Percentiles rank a stretch among this genome's conserved stretches.
Evolutionary conservation across 2,329 filamentous ascomycete genomes (phyloP).

Genomic region (Xylaria hypoxylon): DNA sequence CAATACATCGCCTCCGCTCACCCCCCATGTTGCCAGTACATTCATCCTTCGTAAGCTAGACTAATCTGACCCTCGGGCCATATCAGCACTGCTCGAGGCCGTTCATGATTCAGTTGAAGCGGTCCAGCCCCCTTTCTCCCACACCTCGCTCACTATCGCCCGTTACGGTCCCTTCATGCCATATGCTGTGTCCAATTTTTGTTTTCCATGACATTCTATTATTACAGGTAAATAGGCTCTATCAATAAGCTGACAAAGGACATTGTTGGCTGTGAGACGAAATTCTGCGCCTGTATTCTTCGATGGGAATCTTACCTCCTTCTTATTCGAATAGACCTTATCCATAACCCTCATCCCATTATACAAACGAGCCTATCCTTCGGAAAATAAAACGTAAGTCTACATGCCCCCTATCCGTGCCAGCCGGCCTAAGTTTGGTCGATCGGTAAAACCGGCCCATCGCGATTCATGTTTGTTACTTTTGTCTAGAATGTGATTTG

Average conservation of each 20-base stretch:
- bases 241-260: background rate
- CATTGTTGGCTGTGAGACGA: background rate
- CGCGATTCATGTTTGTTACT: conserved; percentile 36
- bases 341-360: background rate
- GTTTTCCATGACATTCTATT: background rate
- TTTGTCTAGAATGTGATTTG: conserved; percentile 32
- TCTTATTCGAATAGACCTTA: background rate
- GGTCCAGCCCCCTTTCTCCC: conserved; percentile 3
- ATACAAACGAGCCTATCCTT: background rate
- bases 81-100: conserved; percentile 7
- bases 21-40: conserved; percentile 13
- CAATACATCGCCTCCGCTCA: conserved; percentile 24
- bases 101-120: conserved; percentile 27
- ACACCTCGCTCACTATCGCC: conserved; percentile 2
- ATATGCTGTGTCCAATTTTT: background rate
- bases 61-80: conserved; percentile 4
- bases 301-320: background rate
- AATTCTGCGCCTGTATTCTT: background rate
- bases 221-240: background rate
- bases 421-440: background rate
- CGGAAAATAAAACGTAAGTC: background rate
- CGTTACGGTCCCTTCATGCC: background rate
- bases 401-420: background rate
- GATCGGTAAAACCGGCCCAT: background rate
- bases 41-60: conserved; percentile 23